Evolutionary conservation across 208 protist genomes (phyloP).

Genomic region (Leishmania tropica): DNA sequence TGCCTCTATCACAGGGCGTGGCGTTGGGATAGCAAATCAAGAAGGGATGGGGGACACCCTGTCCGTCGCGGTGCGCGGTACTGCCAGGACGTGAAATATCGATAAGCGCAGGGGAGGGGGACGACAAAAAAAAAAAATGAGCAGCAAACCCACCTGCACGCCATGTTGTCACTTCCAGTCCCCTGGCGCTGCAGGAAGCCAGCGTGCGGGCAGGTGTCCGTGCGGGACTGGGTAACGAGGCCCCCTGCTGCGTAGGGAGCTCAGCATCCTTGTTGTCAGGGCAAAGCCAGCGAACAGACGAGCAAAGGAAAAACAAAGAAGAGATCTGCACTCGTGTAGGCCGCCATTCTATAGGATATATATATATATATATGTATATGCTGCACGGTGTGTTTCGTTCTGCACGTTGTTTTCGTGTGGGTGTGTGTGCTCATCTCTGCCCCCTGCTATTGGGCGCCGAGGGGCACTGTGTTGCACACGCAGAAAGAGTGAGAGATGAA

Average conservation of each 20-base stretch:
- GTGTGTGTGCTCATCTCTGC: background rate
- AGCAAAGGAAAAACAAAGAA: too few relatives aligned
- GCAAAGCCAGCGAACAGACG: too few relatives aligned
- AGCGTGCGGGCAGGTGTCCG: too few relatives aligned
- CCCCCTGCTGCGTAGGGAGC: too few relatives aligned
- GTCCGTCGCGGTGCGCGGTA: background rate
- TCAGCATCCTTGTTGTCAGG: too few relatives aligned
- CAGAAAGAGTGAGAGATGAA: background rate
- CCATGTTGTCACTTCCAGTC: too few relatives aligned
- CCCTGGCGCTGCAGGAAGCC: too few relatives aligned
- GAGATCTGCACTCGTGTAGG: too few relatives aligned
- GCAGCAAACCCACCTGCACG: background rate
- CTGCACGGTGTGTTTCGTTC: background rate
- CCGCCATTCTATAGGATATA: too few relatives aligned
- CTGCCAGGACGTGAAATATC: background rate
- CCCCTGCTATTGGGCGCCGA: background rate
- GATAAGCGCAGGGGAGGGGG: background rate
- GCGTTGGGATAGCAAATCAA: background rate
- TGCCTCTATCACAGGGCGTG: background rate
- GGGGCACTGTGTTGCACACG: background rate
- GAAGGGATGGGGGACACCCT: background rate
- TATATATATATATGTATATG: background rate
- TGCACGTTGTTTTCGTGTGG: too few relatives aligned
- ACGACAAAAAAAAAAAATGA: background rate
- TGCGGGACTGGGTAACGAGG: too few relatives aligned